Evolutionary conservation across 495 filamentous ascomycete genomes (phyloP), one percentile per base, ranked within the genome.

Genomic region (Tuber aestivum): DNA sequence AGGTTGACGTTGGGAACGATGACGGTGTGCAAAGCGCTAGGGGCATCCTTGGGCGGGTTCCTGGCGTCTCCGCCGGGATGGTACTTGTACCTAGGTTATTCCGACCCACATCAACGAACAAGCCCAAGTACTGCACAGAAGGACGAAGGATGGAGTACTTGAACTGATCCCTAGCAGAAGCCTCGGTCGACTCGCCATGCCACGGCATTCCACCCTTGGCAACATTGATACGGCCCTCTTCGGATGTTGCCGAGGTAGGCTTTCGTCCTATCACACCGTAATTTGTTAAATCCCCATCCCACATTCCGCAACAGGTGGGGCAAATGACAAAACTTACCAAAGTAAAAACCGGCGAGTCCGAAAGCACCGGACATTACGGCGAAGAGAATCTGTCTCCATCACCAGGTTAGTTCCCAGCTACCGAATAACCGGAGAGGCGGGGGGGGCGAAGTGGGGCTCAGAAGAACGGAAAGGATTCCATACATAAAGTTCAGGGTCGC

Each of bases 281-380:
- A 14, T n/a, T 35, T 41, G 23, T 23, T 70, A 40, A 72, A 61
- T 45, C 45, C 40, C 41, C 50, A 37, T 70, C 48, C 23, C 40
- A 45, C 2, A 1, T 44, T 56, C 10, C 21, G 7, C 71, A 44
- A 48, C 35, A 75, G 27, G 68, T 12, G n/a, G 44, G n/a, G 41
- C 42, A 78, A 71, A 45, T 2, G 32, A 37, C 65, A 41, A 14
- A 32, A 70, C 41, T 42, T 86, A 91, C 90, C 90, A 78, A 94
- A 93, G 86, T 92, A 91, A 90, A 90, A 97, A 82, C 95, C 95
- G 75, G 92, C 96, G 83, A 95, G 88, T 74, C 90, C 89, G 81
- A 97, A 92, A 82, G 92, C 92, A 83, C 91, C 90, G 76, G 92
- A 91, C 96, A 99, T 97, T 81, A 99, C 91, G 82, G 89, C 92